Base-by-base conservation (phyloP, 1,139 yeast genomes). In the Maudiozyma humilis region DNA sequence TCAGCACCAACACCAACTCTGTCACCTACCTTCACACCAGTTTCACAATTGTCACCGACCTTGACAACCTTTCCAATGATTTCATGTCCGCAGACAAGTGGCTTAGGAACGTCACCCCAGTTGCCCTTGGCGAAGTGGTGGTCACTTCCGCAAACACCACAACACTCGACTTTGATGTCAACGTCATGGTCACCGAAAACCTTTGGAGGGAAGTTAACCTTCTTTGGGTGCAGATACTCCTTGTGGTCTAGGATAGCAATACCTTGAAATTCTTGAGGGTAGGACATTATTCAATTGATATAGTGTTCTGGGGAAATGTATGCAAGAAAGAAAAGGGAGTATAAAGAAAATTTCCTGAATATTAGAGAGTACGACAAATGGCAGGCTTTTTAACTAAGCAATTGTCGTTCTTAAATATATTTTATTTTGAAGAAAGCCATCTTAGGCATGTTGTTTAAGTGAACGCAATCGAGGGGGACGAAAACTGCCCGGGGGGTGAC, bases 121-220 rank as follows among this genome's bases (percentile, higher is more conserved):
- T 42, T 38, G 33, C 45, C 52, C n/a, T 49, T 48, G 4, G 63
- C 58, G 57, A 62, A 56, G 43, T 68, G 71, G 46, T 69, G 71
- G 54, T 77, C 82, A 20, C 75, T 65, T 25, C 79, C 80, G 63
- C 82, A 77, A 44, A 76, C 69, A 48, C 82, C 82, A 57, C 80
- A 75, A 43, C 70, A 64, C 48, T 63, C 66, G 42, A 67, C 57
- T 49, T 67, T 65, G 38, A 67, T 56, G 47, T 67, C 71, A 36
- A 67, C 55, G 45, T 66, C 69, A 15, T 51, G 44, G 14, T 56
- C 62, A 35, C 53, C 60, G 42, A 66, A 59, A 2, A 50, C 45
- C 47, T 67, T 65, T 44, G 69, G 68, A 16, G 25, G 27, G 14
- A 35, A 44, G 65, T 62, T 52, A 20, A 66, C 63, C 39, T 64